Base-by-base conservation (phyloP, 2,329 filamentous ascomycete genomes). In the Arthrobotrys sphaeroides region DNA sequence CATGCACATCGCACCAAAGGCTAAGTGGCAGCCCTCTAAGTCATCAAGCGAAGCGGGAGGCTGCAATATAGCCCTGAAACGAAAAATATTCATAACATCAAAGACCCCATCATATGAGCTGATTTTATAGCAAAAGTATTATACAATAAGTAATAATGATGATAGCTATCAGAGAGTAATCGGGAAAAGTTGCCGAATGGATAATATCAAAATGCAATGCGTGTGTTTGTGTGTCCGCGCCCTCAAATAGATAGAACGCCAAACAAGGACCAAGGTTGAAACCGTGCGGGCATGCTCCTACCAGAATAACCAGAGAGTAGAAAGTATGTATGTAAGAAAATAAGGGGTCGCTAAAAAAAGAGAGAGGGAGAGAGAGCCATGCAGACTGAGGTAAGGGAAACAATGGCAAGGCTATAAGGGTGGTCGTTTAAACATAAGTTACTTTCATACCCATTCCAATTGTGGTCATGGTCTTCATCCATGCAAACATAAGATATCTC, bases 361-460 rank as follows among this genome's bases (percentile, higher is more conserved):
- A 61, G 22, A 33, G 18, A 20, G 16, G 1, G 36, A 6, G 38
- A 20, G n/a, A 36, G 20, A 26, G 33, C 26, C 22, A 61, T 61
- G 18, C 31, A 45, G 55, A 60, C 33, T 20, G 55, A 60, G 24
- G 40, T 16, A 60, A 42, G 55, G 36, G 33, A 57, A 60, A 60
- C 26, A 42, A 42, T 61, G 26, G 31, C 36, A 43, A 43, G 57
- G 24, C 31, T 42, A 28, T 42, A 36, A 43, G 5, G 42, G 20
- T 43, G 36, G 31, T 38, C 16, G 16, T 53, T 68, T 57, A 98
- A 74, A 99, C 96, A 84, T 98, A 98, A 82, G 91, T 96, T 80
- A 98, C 94, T 84, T 97, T 98, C 77, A 96, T 91, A 1, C 94
- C 95, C 94, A 98, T 98, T 1, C 94, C 94, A 3, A 94, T 90